Base-by-base conservation (phyloP, 345 rosid species). In the Acer campestre region DNA sequence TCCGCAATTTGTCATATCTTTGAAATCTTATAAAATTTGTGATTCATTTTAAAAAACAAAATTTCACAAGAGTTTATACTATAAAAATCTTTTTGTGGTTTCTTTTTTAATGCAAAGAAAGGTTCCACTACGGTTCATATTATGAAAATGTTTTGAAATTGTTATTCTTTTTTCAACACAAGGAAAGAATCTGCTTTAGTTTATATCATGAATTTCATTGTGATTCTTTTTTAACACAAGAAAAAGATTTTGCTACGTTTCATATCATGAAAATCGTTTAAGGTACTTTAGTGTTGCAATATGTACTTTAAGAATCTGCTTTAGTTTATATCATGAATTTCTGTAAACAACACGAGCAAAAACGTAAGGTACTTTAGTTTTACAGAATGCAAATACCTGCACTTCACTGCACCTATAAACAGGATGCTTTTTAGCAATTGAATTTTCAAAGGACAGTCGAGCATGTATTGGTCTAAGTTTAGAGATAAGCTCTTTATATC, bases 391-490 rank as follows among this genome's bases (percentile, higher is more conserved):
- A 79, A 77, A 67, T 40, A 96, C 99, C 97, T 96, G 99, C 66
- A 83, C 90, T 80, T 96, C 95, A 16, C 81, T 92, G 86, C 95
- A 92, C 84, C 86, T 87, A 83, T 94, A 87, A 49, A 90, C 93
- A n/a, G 98, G 98, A 82, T 88, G 89, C 78, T 85, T 92, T 82
- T 51, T 88, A 66, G 97, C 97, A 7, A 78, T 55, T 9, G 92
- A 82, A 81, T 78, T 84, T 79, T 96, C 90, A 68, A 66, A 79
- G 58, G 92, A 84, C 75, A 96, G 75, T 83, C 81, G 90, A 64
- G 88, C 82, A 56, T 96, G 98, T 66, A 90, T 75, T 68, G 99
- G 93, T 66, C 90, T 84, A 69, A 96, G 92, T 86, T 90, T 88
- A 73, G 90, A 70, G 78, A 86, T 77, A 75, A 96, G 97, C 76